phyloP scores from a whole-genome alignment of 2,329 filamentous ascomycete genomes.

The Fusarium marasasianum region DNA sequence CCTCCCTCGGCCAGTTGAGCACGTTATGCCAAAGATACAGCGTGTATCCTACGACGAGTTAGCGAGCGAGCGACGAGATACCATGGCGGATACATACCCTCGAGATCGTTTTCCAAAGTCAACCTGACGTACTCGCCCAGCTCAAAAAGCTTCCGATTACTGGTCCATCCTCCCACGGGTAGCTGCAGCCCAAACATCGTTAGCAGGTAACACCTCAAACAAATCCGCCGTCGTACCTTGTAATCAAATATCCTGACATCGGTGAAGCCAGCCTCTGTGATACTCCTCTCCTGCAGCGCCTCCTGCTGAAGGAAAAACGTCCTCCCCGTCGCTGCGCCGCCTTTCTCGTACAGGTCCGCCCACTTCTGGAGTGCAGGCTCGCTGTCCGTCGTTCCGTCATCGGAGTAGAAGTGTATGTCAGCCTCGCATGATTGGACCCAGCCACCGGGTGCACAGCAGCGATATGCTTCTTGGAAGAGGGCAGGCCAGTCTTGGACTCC shows the following conservation, averaged over 20 bases:
- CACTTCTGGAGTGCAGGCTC: slow-evolving; percentile 23
- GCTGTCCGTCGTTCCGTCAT: slow-evolving; percentile 27
- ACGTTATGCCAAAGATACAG: slow-evolving; percentile 31
- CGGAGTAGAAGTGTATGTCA: slow-evolving; percentile 30
- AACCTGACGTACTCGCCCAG: slow-evolving; percentile 31
- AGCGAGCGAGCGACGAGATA: not conserved
- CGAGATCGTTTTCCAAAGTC: slow-evolving; percentile 39
- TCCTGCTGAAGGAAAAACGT: slow-evolving; percentile 28
- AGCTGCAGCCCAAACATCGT: slow-evolving; percentile 9
- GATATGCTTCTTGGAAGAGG: slow-evolving; percentile 31
- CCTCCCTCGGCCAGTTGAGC: slow-evolving; percentile 31
- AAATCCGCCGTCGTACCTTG: slow-evolving; percentile 10
- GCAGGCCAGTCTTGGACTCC: slow-evolving; percentile 26
- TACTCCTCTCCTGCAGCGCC: slow-evolving; percentile 22
- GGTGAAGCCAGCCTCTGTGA: slow-evolving; percentile 34
- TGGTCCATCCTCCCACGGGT: slow-evolving; percentile 37
- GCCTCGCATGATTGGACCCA: slow-evolving; percentile 35
- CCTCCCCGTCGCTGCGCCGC: slow-evolving; percentile 1
- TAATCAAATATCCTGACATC: slow-evolving; percentile 29
- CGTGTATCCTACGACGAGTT: slow-evolving; percentile 23
- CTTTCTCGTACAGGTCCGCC: slow-evolving; percentile 15
- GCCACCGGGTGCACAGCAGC: slow-evolving; percentile 31
- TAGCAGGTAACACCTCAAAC: not conserved
- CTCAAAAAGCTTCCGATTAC: slow-evolving; percentile 32
- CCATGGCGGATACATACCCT: not conserved